Percentiles rank a stretch among this genome's conserved stretches.
Evolutionary conservation across 1,284 basidiomycete genomes (phyloP).

Genomic region (Bjerkandera adusta): DNA sequence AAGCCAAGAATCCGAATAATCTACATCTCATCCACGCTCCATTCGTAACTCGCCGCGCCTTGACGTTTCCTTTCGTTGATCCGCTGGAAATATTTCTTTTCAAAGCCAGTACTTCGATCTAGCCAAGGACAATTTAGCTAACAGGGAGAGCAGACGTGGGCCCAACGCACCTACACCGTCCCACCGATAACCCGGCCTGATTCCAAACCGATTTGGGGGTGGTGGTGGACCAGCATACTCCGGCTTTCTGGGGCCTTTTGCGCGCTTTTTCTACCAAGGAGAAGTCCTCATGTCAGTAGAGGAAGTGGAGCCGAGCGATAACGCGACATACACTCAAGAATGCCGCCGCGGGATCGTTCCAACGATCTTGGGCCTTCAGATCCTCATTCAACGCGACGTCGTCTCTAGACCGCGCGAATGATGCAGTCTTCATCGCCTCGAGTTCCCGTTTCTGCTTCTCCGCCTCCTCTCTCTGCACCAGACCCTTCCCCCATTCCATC

Average conservation of each 20-base stretch:
- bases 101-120: constrained; percentile 94
- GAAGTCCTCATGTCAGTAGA: too few relatives aligned
- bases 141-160: neutral
- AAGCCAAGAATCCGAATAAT: too few relatives aligned
- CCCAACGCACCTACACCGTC: constrained; percentile 83
- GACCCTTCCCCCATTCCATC: constrained; percentile 96
- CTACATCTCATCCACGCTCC: constrained; percentile 92
- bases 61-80: constrained; percentile 72
- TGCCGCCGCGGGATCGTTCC: constrained; percentile 94
- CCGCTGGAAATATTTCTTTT: constrained; percentile 87
- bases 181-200: constrained; percentile 95
- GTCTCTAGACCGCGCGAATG: constrained; percentile 79
- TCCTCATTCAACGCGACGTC: constrained; percentile 86
- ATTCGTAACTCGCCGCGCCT: constrained; percentile 72
- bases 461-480: constrained; percentile 81
- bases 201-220: constrained; percentile 93
- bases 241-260: constrained; percentile 76
- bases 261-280: constrained; percentile 60
- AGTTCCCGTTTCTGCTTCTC: constrained; percentile 64
- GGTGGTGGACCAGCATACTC: constrained; percentile 87
- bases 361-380: constrained; percentile 74
- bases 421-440: constrained; percentile 61
- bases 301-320: neutral
- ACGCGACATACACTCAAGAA: constrained; percentile 78
- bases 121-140: constrained; percentile 15